These are phyloP conservation scores for Ligustrum vulgare DNA, from an alignment of 257 asterid genomes.

Conservation along the genomic window DNA sequence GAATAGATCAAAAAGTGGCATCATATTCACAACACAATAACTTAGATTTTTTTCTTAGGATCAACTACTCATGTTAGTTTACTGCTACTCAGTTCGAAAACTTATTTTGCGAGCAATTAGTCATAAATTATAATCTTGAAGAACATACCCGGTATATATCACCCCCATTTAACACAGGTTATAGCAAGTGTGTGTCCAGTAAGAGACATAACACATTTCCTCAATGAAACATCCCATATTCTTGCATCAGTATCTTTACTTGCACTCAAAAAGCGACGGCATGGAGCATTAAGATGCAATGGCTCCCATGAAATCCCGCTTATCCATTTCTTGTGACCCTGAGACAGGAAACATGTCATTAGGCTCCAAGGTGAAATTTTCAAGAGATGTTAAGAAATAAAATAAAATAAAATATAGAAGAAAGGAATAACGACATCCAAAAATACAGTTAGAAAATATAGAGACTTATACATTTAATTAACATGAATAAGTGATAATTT, in stretches of 20 bases:
- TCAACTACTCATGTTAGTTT: slow-evolving; percentile 7
- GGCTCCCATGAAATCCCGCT: slow-evolving; percentile 99
- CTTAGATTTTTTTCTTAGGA: slow-evolving; percentile 1
- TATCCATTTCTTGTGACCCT: slow-evolving; percentile 99
- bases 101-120: slow-evolving; percentile 7
- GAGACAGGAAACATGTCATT: slow-evolving; percentile 31
- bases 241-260: slow-evolving; percentile 99
- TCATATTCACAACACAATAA: slow-evolving; percentile 4
- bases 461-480: neutral
- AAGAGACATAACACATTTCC: slow-evolving; percentile 68
- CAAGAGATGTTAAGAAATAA: slow-evolving; percentile 10
- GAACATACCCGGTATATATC: slow-evolving; percentile 85
- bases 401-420: slow-evolving; percentile 5
- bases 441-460: slow-evolving; percentile 1
- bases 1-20: neutral
- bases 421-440: neutral
- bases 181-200: slow-evolving; percentile 90
- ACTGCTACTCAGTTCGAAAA: neutral
- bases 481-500: too few species aligned
- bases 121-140: neutral
- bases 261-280: slow-evolving; percentile 87
- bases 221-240: slow-evolving; percentile 83
- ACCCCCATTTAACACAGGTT: slow-evolving; percentile 95
- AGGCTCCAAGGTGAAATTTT: slow-evolving; percentile 11
- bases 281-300: slow-evolving; percentile 81